These are phyloP conservation scores for Coniella lustricola DNA, from an alignment of 2,329 filamentous ascomycete genomes.

Conservation along the genomic window DNA sequence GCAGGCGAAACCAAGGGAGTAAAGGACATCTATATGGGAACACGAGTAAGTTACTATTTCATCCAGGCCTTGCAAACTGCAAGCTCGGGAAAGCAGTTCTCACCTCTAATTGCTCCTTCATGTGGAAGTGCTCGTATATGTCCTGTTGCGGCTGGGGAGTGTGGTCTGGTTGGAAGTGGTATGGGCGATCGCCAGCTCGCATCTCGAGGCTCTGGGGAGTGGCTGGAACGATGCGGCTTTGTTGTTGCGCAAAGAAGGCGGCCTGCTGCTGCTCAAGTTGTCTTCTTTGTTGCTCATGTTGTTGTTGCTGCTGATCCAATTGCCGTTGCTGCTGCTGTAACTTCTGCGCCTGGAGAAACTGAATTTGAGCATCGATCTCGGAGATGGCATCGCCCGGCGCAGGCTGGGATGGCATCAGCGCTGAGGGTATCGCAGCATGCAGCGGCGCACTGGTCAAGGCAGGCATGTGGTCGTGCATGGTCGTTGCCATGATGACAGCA, in stretches of 20 bases:
- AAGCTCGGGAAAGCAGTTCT: constrained; percentile 22
- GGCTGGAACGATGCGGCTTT: constrained; percentile 61
- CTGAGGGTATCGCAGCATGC: constrained; percentile 40
- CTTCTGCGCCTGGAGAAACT: constrained; percentile 58
- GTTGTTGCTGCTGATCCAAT: constrained; percentile 46
- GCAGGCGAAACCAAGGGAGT: constrained; percentile 79
- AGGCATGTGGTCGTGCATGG: constrained; percentile 39
- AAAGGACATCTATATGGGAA: constrained; percentile 57
- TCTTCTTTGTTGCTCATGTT: constrained; percentile 21
- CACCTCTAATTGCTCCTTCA: constrained; percentile 65
- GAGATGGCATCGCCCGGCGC: constrained; percentile 46
- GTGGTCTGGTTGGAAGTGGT: constrained; percentile 46
- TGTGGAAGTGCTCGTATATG: constrained; percentile 60
- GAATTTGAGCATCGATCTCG: constrained; percentile 59
- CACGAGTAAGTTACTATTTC: constrained; percentile 19
- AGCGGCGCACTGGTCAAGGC: constrained; percentile 39
- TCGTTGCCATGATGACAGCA: constrained; percentile 29
- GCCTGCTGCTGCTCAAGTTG: constrained; percentile 51
- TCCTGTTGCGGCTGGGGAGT: constrained; percentile 46
- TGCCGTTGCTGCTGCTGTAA: constrained; percentile 54
- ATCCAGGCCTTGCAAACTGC: background rate
- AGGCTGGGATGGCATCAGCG: constrained; percentile 38
- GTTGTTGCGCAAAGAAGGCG: constrained; percentile 45
- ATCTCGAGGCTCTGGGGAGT: constrained; percentile 78
- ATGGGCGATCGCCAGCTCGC: constrained; percentile 53